Conservation (phyloP, 1,139 yeast species). For the Geotrichum phurueaensis region DNA sequence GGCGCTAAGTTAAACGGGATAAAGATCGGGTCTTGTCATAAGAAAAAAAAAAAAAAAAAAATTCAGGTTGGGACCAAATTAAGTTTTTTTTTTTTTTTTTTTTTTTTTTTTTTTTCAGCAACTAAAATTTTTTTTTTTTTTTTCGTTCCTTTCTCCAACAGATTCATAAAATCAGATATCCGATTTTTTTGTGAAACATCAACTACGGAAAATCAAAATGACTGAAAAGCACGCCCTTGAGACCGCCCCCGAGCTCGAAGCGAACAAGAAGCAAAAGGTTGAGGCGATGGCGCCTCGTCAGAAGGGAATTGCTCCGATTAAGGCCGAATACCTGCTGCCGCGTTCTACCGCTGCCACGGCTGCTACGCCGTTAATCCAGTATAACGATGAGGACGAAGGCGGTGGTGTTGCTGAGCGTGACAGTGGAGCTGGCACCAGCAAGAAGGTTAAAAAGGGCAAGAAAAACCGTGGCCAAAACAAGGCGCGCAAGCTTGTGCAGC, state of each 20-base stretch:
- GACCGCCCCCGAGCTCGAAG: constrained; percentile 3
- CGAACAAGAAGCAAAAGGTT: constrained; percentile 7
- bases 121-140: neutral
- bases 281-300: constrained; percentile 6
- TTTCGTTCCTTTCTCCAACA: neutral
- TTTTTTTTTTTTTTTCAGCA: neutral
- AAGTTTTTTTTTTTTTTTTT: neutral
- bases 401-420: constrained; percentile 39
- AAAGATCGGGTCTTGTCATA: neutral
- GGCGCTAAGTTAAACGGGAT: neutral
- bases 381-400: constrained; percentile 47
- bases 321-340: constrained; percentile 44
- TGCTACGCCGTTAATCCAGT: constrained; percentile 27
- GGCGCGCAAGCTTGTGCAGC: constrained; percentile 70
- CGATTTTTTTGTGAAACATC: neutral
- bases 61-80: neutral
- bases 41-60: neutral
- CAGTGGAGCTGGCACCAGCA: constrained; percentile 43
- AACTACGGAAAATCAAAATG: neutral
- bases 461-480: constrained; percentile 79
- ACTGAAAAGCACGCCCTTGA: constrained; percentile 11
- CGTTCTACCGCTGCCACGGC: constrained; percentile 21
- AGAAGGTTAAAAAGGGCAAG: constrained; percentile 39
- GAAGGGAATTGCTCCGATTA: constrained; percentile 58
- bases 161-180: neutral